Conservation (phyloP, 2,329 filamentous ascomycete genomes). For the Alternaria burnsii region DNA sequence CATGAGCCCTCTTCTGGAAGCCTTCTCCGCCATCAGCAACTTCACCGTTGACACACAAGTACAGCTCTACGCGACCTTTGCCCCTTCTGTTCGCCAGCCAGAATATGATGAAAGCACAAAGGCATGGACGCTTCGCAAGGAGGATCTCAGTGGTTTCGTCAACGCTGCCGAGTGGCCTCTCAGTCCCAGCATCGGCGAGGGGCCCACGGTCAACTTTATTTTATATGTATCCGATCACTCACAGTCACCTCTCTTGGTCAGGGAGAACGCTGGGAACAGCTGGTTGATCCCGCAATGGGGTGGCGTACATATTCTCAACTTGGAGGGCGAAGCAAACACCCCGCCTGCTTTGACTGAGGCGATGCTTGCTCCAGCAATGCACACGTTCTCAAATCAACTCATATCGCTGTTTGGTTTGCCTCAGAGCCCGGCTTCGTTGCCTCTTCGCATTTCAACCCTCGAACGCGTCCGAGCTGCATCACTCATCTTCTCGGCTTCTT, state of each 20-base stretch:
- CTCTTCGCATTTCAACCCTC: slow-evolving; percentile 83
- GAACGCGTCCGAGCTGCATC: slow-evolving; percentile 86
- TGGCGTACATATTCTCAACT: slow-evolving; percentile 74
- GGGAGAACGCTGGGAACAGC: slow-evolving; percentile 70
- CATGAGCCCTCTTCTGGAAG: slow-evolving; percentile 80
- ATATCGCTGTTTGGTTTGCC: slow-evolving; percentile 88
- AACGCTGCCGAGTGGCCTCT: slow-evolving; percentile 98
- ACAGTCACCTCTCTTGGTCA: slow-evolving; percentile 67
- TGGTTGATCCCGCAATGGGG: slow-evolving; percentile 99
- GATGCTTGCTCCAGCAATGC: slow-evolving; percentile 78
- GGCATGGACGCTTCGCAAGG: slow-evolving; percentile 76
- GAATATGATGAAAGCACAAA: slow-evolving; percentile 62
- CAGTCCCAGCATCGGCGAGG: slow-evolving; percentile 89
- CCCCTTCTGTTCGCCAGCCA: slow-evolving; percentile 67
- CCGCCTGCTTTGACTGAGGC: slow-evolving; percentile 66
- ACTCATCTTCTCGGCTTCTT: slow-evolving; percentile 86
- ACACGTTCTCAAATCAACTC: slow-evolving; percentile 90
- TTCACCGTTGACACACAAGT: slow-evolving; percentile 97
- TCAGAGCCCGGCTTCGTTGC: slow-evolving; percentile 77
- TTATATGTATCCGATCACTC: slow-evolving; percentile 82
- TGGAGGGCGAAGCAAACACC: slow-evolving; percentile 49
- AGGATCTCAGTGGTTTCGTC: slow-evolving; percentile 92
- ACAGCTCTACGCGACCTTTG: slow-evolving; percentile 83
- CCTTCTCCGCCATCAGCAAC: slow-evolving; percentile 84
- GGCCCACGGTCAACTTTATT: slow-evolving; percentile 95